Evolutionary conservation across 345 rosid species (phyloP).

Genomic region (Rhizophora apiculata): DNA sequence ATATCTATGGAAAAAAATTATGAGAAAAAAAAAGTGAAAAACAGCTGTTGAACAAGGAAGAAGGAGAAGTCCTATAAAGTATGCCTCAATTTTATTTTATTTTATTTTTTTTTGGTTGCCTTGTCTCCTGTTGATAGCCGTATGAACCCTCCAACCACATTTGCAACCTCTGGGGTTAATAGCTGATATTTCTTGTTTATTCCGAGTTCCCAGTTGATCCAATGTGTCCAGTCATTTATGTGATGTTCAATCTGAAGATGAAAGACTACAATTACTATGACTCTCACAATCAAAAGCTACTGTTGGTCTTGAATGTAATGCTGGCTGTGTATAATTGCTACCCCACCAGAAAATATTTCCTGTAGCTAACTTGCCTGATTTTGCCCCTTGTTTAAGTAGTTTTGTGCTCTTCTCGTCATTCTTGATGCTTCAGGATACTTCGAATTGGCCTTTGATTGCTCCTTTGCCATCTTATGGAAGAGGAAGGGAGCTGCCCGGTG

Average conservation of each 20-base stretch:
- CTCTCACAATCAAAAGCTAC: no score
- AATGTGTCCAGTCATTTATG: no score
- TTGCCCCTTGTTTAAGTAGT: neutral
- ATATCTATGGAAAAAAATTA: no score
- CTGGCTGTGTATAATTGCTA: neutral
- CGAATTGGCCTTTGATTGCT: slow-evolving; percentile 77
- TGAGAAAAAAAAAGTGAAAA: neutral
- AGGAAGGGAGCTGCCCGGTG: slow-evolving; percentile 90
- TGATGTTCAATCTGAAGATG: neutral
- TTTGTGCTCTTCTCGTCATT: slow-evolving; percentile 6
- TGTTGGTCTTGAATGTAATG: neutral
- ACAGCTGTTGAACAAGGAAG: neutral
- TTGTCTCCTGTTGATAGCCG: neutral
- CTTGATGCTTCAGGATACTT: slow-evolving; percentile 56
- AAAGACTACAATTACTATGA: neutral
- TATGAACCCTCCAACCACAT: no score
- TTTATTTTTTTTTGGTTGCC: no score
- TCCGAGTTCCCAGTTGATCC: no score
- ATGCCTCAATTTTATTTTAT: neutral
- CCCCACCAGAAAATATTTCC: no score
- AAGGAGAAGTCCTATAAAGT: neutral
- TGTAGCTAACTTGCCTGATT: no score
- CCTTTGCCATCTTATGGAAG: slow-evolving; percentile 96
- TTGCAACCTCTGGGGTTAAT: no score
- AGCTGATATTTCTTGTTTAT: no score